Conservation (phyloP, 495 filamentous ascomycete genomes). For the Neurospora pannonica region DNA sequence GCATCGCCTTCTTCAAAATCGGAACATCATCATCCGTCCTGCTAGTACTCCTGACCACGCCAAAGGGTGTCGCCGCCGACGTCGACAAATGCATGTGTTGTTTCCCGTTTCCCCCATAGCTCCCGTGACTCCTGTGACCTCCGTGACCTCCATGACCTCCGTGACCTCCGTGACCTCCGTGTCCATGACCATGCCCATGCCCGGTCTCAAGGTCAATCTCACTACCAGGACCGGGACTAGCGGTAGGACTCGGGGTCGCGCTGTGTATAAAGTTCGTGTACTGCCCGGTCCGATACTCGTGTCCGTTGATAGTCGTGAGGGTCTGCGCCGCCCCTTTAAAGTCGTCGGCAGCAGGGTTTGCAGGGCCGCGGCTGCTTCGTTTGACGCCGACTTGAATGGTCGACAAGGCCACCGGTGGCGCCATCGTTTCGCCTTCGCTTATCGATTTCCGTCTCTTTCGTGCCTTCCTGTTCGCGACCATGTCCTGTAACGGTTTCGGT, state of each 20-base stretch:
- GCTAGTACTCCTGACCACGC: background rate
- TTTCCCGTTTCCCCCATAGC: background rate
- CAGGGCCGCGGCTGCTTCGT: background rate
- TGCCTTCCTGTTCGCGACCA: background rate
- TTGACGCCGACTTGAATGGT: background rate
- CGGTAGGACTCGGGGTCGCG: background rate
- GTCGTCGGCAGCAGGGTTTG: background rate
- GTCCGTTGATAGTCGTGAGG: background rate
- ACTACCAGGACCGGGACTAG: background rate
- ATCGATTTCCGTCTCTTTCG: background rate
- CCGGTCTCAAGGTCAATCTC: background rate
- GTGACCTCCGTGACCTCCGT: background rate
- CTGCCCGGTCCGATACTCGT: background rate
- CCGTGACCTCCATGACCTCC: background rate
- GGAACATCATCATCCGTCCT: background rate
- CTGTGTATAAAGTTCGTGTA: background rate
- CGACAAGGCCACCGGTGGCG: background rate
- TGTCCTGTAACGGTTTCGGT: constrained; percentile 4
- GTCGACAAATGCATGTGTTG: background rate
- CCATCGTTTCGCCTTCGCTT: background rate
- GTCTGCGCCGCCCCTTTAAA: background rate
- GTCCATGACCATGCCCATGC: background rate
- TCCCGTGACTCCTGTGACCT: background rate
- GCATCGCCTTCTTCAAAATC: background rate
- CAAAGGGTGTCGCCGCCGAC: background rate